Evolutionary conservation across 192 early-diverging fungal genomes (phyloP).

Genomic region (Coemansia sp.): DNA sequence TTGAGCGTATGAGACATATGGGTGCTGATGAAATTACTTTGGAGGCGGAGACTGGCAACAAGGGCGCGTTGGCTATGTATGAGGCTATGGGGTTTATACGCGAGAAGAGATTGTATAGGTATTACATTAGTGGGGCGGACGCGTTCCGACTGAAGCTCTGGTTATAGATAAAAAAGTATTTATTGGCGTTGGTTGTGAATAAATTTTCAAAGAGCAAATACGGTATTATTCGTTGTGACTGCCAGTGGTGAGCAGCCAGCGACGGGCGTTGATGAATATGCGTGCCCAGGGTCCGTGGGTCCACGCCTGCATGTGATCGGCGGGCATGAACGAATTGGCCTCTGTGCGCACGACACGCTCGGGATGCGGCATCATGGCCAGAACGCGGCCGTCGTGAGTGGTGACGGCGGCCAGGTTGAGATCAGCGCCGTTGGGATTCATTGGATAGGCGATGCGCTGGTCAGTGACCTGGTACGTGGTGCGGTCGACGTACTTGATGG

Average conservation of each 20-base stretch:
- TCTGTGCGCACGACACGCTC: slow-evolving; percentile 85
- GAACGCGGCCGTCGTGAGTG: slow-evolving; percentile 82
- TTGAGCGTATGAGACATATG: slow-evolving; percentile 71
- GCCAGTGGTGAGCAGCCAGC: slow-evolving; percentile 62
- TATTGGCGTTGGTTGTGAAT: no score
- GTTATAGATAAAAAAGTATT: slow-evolving; percentile 8
- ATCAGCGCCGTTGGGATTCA: slow-evolving; percentile 95
- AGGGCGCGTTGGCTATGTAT: slow-evolving; percentile 81
- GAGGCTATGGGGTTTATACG: slow-evolving; percentile 88
- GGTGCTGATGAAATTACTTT: slow-evolving; percentile 83
- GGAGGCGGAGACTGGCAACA: slow-evolving; percentile 89
- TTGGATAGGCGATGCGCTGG: slow-evolving; percentile 80
- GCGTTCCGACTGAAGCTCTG: slow-evolving; percentile 82
- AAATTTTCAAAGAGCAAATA: no score
- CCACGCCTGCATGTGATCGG: slow-evolving; percentile 28
- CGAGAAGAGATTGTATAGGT: slow-evolving; percentile 87
- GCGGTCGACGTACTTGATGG: slow-evolving; percentile 84
- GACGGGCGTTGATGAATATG: slow-evolving; percentile 90
- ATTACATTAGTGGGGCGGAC: slow-evolving; percentile 93
- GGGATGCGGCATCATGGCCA: slow-evolving; percentile 98
- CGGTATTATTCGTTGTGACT: no score
- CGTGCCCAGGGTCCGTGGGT: slow-evolving; percentile 82
- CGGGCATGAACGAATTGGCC: slow-evolving; percentile 87
- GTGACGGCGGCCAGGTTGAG: slow-evolving; percentile 84
- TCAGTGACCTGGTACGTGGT: slow-evolving; percentile 58